Base-by-base conservation (phyloP, 345 rosid genomes). In the Dimocarpus longan region DNA sequence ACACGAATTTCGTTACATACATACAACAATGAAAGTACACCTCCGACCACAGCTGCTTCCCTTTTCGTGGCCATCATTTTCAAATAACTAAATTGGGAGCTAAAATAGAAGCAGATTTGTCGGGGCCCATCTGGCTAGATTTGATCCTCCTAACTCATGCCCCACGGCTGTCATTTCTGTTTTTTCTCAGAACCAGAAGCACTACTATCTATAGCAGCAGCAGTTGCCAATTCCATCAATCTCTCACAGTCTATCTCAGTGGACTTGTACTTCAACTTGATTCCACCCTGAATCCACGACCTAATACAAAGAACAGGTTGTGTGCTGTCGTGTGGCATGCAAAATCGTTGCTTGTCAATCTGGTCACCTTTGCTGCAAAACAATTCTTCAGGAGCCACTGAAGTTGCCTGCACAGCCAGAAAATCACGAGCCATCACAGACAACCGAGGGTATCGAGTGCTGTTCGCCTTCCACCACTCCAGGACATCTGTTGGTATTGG, bases 381-480 rank as follows among this genome's bases (percentile, higher is more conserved):
- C 15, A 92, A 78, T 72, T 92, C 99, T 80, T 95, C 95, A 1
- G 99, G 93, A 12, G 90, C 83, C 64, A 89, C 86, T 18, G 97
- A 92, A 74, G 93, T 93, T 66, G 98, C 93, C 82, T 95, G 98
- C 65, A 87, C 89, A 1, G 94, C 88, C 77, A 95, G 84, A 84
- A 92, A 95, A 76, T 95, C 99, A 21, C 98, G 81, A 71, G 96
- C 98, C 99, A 95, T 95, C 50, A 79, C 82, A 26, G 95, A 93
- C 39, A 95, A 93, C 59, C 93, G 87, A 32, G 95, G 96, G 86
- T 90, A 95, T 62, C 99, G 92, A 13, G 95, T 82, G 73, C 95
- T 87, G 82, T 93, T 95, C 66, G 82, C 91, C 85, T 90, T 93
- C 99, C 99, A 95, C 98, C 99, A 95, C 70, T 95, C 97, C 71